Conservation (phyloP, 192 early-diverging fungal species). For the Backusella sp. region DNA sequence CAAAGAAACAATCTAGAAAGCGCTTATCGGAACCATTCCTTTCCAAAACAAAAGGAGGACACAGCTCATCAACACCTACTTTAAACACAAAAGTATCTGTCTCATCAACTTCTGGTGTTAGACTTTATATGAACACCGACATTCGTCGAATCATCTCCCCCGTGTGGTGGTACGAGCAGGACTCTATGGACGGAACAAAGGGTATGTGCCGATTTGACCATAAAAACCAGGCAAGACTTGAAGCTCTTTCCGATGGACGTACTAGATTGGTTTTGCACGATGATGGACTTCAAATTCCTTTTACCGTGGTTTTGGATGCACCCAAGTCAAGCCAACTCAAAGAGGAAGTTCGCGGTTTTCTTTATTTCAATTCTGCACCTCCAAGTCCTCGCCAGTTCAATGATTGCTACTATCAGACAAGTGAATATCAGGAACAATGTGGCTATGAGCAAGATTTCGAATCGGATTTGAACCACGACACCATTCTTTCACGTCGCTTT, state of each 20-base stretch:
- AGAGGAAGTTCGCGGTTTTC: conserved; percentile 16
- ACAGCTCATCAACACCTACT: neutral
- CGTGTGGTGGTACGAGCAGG: conserved; percentile 31
- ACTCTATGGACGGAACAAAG: conserved; percentile 22
- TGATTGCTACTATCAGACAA: neutral
- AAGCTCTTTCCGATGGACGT: conserved; percentile 24
- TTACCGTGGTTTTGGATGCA: conserved; percentile 13
- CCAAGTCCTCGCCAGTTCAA: neutral
- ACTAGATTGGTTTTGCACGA: conserved; percentile 15
- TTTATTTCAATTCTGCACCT: conserved; percentile 3
- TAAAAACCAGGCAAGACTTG: conserved; percentile 34
- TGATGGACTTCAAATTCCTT: conserved; percentile 8
- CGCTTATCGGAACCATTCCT: neutral
- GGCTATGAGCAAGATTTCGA: neutral
- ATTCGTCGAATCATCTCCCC: conserved; percentile 21
- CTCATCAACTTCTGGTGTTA: neutral
- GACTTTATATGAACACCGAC: conserved; percentile 12
- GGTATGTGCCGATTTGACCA: conserved; percentile 29
- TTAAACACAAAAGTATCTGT: neutral
- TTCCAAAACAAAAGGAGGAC: neutral
- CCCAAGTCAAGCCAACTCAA: neutral
- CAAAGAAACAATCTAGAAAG: neutral
- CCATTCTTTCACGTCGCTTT: neutral
- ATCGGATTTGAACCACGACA: neutral
- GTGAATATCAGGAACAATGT: neutral